phyloP scores from a whole-genome alignment of 2,329 filamentous ascomycete genomes.

The Talaromyces atroroseus region DNA sequence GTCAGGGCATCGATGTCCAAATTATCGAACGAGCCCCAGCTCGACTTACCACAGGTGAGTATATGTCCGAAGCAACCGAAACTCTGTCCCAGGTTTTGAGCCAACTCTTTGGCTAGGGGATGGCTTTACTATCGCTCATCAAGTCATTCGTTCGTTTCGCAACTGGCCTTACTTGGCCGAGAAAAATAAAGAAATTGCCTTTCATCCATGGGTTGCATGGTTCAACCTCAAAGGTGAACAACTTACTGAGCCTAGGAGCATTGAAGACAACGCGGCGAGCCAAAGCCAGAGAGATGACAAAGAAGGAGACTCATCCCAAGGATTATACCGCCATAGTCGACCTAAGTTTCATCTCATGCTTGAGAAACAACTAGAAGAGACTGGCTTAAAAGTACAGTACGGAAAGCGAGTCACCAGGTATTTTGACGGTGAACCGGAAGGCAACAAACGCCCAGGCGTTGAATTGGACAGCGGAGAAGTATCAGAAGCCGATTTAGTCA shows the following conservation, averaged over 20 bases:
- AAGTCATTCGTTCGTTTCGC: constrained; percentile 5
- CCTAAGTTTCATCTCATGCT: constrained; percentile 10
- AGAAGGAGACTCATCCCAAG: not conserved
- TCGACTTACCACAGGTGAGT: constrained; percentile 8
- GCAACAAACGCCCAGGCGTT: constrained; percentile 16
- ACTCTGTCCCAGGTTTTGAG: not conserved
- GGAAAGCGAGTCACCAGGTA: constrained; percentile 5
- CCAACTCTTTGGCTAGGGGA: not conserved
- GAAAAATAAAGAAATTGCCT: constrained; percentile 10
- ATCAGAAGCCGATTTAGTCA: constrained; percentile 24
- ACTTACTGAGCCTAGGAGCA: not conserved
- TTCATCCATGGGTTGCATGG: constrained; percentile 6
- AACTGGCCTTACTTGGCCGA: constrained; percentile 10
- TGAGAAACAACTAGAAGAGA: constrained; percentile 4
- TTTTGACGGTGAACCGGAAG: not conserved
- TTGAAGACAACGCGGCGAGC: not conserved
- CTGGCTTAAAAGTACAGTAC: constrained; percentile 8
- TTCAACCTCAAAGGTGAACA: constrained; percentile 10
- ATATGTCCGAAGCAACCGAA: not conserved
- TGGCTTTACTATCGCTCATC: constrained; percentile 7
- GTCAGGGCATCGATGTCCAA: constrained; percentile 8
- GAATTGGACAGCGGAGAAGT: constrained; percentile 17
- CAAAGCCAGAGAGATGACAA: not conserved
- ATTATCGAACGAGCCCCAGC: constrained; percentile 7
- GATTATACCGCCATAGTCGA: constrained; percentile 6